These are phyloP conservation scores for Barnettozyma californica DNA, from an alignment of 805 yeast species.

Conservation along the genomic window DNA sequence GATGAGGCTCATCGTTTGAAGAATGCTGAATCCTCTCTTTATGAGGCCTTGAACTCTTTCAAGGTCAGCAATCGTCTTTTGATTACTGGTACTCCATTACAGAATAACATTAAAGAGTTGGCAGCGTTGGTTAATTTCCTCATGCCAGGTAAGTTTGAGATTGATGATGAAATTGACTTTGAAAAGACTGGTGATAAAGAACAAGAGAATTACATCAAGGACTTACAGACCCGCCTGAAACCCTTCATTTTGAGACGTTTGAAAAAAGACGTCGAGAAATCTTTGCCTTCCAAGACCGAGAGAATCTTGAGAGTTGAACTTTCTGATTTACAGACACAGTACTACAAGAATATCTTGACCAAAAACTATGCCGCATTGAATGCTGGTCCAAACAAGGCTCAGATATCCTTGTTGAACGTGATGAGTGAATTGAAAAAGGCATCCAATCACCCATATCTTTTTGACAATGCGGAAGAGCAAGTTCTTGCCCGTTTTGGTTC, in stretches of 20 bases:
- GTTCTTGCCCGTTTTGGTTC: slow-evolving; percentile 64
- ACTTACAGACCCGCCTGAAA: slow-evolving; percentile 76
- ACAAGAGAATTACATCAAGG: slow-evolving; percentile 85
- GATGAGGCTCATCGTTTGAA: slow-evolving; percentile 98
- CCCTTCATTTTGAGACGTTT: slow-evolving; percentile 91
- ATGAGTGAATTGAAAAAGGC: slow-evolving; percentile 97
- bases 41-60: slow-evolving; percentile 80
- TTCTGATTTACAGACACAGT: slow-evolving; percentile 91
- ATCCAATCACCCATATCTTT: slow-evolving; percentile 92
- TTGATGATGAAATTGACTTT: slow-evolving; percentile 93
- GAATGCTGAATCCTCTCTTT: slow-evolving; percentile 88
- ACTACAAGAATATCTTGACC: slow-evolving; percentile 89
- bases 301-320: slow-evolving; percentile 91
- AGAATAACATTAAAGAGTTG: slow-evolving; percentile 89
- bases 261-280: slow-evolving; percentile 96
- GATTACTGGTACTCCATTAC: slow-evolving; percentile 97
- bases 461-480: slow-evolving; percentile 86
- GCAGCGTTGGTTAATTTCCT: slow-evolving; percentile 92
- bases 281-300: slow-evolving; percentile 93
- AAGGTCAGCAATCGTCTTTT: slow-evolving; percentile 78
- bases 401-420: slow-evolving; percentile 79
- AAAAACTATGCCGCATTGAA: slow-evolving; percentile 89
- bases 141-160: slow-evolving; percentile 89
- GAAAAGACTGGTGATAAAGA: slow-evolving; percentile 73
- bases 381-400: slow-evolving; percentile 59